phyloP scores from a whole-genome alignment of 2,329 filamentous ascomycete species.

The Amesomyces nigricolor region DNA sequence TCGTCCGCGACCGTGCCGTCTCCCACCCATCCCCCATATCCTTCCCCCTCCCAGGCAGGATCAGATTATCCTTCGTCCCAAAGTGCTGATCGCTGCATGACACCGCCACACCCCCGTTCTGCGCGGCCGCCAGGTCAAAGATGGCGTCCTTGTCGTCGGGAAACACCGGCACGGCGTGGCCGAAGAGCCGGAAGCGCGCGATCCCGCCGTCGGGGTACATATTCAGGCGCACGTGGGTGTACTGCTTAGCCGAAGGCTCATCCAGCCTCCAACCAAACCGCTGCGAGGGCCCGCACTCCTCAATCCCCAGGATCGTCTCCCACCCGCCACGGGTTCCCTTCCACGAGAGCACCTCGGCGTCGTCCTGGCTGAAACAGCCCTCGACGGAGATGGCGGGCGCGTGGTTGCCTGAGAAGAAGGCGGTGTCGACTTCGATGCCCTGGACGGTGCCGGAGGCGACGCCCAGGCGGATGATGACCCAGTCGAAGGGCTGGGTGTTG shows the following conservation, averaged over 20 bases:
- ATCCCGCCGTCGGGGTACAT: conserved; percentile 87
- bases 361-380: conserved; percentile 61
- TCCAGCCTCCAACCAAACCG: conserved; percentile 68
- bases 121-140: conserved; percentile 70
- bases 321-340: conserved; percentile 55
- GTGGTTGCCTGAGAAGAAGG: conserved; percentile 77
- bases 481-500: conserved; percentile 60
- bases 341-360: conserved; percentile 60
- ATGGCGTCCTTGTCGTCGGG: conserved; percentile 58
- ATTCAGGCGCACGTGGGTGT: conserved; percentile 73
- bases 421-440: conserved; percentile 74
- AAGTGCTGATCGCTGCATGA: conserved; percentile 81
- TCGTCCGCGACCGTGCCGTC: conserved; percentile 66
- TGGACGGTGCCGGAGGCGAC: conserved; percentile 66
- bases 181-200: conserved; percentile 71
- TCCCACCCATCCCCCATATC: conserved; percentile 92
- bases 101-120: conserved; percentile 71
- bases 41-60: conserved; percentile 71
- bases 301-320: conserved; percentile 64
- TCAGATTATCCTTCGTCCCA: conserved; percentile 71
- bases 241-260: conserved; percentile 55
- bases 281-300: conserved; percentile 69
- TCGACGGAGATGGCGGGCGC: conserved; percentile 74
- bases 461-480: conserved; percentile 60
- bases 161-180: conserved; percentile 70